These are phyloP conservation scores for Pythium graminicola DNA, from an alignment of 352 stramenopile species.

Conservation along the genomic window DNA sequence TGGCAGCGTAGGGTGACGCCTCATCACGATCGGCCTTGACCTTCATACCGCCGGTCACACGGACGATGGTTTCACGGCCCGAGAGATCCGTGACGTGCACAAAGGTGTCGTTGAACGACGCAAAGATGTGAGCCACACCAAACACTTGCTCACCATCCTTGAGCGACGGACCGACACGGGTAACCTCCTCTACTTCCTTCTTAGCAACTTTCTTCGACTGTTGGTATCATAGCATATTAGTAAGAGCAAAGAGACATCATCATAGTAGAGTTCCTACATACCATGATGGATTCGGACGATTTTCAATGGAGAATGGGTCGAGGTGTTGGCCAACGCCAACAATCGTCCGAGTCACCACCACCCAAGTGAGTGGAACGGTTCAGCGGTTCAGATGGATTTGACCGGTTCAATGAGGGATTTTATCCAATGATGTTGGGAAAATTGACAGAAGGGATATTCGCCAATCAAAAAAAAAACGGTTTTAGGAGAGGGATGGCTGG, in stretches of 20 bases:
- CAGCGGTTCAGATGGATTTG: constrained; percentile 1
- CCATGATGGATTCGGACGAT: constrained; percentile 84
- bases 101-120: constrained; percentile 99
- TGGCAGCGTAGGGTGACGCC: constrained; percentile 98
- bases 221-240: neutral
- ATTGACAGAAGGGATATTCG: constrained; percentile 1
- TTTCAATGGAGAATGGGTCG: constrained; percentile 63
- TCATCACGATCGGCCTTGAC: constrained; percentile 99
- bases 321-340: neutral
- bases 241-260: too few relatives aligned
- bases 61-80: constrained; percentile 98
- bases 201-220: constrained; percentile 83
- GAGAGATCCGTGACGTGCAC: constrained; percentile 99
- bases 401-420: too few relatives aligned
- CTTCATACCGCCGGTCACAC: constrained; percentile 99
- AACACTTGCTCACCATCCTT: constrained; percentile 99
- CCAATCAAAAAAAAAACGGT: constrained; percentile 10
- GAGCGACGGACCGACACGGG: constrained; percentile 90
- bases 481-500: constrained; percentile 2
- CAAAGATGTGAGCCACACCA: constrained; percentile 99
- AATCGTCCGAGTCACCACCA: constrained; percentile 20
- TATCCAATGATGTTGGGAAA: too few relatives aligned
- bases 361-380: constrained; percentile 19
- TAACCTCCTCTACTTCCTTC: constrained; percentile 91
- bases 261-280: too few relatives aligned